A percentile compares a stretch with the other conserved stretches of the same genome.
These are phyloP conservation scores for Vitis hybrid DNA, from an alignment of 177 flowering plant genomes.

Conservation along the genomic window DNA sequence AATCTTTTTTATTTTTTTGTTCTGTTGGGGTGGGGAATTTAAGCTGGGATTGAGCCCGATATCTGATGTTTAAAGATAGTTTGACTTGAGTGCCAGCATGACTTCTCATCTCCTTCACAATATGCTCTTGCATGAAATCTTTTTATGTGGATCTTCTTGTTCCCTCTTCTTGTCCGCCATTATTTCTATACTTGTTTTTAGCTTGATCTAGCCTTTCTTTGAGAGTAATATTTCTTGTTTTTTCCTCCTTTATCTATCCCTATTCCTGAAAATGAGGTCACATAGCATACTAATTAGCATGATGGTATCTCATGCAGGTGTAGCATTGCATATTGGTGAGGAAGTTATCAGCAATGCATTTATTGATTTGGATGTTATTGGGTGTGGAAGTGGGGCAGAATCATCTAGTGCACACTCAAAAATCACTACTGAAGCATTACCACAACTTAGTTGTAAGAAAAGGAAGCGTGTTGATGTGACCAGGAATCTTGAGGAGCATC, in stretches of 20 bases:
- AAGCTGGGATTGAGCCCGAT: background rate
- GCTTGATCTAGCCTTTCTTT: background rate
- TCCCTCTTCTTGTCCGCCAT: background rate
- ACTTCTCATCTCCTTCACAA: background rate
- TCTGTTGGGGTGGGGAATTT: background rate
- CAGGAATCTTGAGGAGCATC: constrained; percentile 1
- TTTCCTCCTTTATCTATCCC: background rate
- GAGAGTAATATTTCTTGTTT: background rate
- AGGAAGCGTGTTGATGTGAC: background rate
- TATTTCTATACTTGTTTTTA: background rate
- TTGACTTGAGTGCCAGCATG: background rate
- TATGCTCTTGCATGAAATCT: background rate
- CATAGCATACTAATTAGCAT: background rate
- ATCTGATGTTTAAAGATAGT: background rate
- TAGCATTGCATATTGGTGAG: constrained; percentile 2
- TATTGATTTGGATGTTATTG: background rate
- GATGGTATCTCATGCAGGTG: background rate
- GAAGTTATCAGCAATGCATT: constrained; percentile 6
- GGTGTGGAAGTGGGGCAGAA: background rate
- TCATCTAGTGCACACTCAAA: background rate
- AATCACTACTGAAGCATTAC: background rate
- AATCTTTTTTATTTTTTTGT: no score
- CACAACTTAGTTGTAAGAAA: background rate
- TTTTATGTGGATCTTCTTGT: background rate
- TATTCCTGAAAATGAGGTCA: background rate